Conservation (phyloP, 2,329 filamentous ascomycete genomes). For the Paracoccidioides lutzii region DNA sequence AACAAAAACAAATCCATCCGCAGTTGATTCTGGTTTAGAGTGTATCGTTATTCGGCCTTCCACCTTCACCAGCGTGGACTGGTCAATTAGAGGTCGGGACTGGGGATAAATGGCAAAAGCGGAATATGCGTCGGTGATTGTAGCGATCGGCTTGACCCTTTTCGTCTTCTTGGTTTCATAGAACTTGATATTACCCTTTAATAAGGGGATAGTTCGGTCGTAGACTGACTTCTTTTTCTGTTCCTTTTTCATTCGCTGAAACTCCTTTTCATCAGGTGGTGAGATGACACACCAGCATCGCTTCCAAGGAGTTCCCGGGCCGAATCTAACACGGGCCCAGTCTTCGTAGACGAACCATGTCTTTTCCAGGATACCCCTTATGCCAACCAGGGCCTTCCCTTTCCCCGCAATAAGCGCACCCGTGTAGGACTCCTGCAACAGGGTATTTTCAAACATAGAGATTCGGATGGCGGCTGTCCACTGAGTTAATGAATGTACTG, state of each 20-base stretch:
- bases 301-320: slow-evolving; percentile 88
- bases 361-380: slow-evolving; percentile 75
- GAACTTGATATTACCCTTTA: slow-evolving; percentile 88
- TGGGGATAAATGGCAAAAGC: slow-evolving; percentile 95
- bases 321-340: slow-evolving; percentile 91
- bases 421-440: slow-evolving; percentile 90
- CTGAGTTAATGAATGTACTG: slow-evolving; percentile 79
- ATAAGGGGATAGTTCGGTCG: slow-evolving; percentile 54
- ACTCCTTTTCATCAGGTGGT: slow-evolving; percentile 88
- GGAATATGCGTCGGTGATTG: slow-evolving; percentile 78
- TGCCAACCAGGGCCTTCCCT: slow-evolving; percentile 78
- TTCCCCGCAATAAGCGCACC: slow-evolving; percentile 92
- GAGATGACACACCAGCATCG: slow-evolving; percentile 93
- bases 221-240: slow-evolving; percentile 73
- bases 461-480: slow-evolving; percentile 93
- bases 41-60: slow-evolving; percentile 86
- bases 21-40: slow-evolving; percentile 47
- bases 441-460: slow-evolving; percentile 86
- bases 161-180: slow-evolving; percentile 92
- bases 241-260: slow-evolving; percentile 68
- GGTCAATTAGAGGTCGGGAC: slow-evolving; percentile 82
- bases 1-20: slow-evolving; percentile 92
- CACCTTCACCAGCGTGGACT: slow-evolving; percentile 85
- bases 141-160: slow-evolving; percentile 79
- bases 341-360: slow-evolving; percentile 67